These are phyloP conservation scores for Pseudogymnoascus sp. DNA, from an alignment of 2,329 filamentous ascomycete species.

Conservation along the genomic window DNA sequence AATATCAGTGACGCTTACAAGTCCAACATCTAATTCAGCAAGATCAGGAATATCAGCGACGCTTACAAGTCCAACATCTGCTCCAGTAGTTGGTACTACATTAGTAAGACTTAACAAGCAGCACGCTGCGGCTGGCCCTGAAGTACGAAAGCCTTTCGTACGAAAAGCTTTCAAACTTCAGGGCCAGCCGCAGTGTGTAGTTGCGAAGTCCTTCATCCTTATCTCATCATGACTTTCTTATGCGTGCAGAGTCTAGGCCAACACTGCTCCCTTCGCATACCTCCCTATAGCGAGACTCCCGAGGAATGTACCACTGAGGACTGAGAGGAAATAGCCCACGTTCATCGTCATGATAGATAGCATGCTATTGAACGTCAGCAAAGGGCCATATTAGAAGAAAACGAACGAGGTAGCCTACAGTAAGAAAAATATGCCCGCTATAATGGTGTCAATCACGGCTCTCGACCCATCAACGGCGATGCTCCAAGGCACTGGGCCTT, in stretches of 20 bases:
- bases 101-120: too few species aligned
- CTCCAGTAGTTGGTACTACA: too few species aligned
- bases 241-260: not conserved
- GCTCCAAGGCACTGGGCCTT: slow-evolving; percentile 61
- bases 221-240: not conserved
- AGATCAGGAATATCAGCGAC: too few species aligned
- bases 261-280: slow-evolving; percentile 16
- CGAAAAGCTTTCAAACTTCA: too few species aligned
- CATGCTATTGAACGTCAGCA: slow-evolving; percentile 53
- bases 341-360: slow-evolving; percentile 86
- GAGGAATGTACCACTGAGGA: slow-evolving; percentile 71
- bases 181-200: too few species aligned
- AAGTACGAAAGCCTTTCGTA: too few species aligned
- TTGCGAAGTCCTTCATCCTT: too few species aligned
- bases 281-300: slow-evolving; percentile 55
- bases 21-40: too few species aligned
- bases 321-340: slow-evolving; percentile 73
- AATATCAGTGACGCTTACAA: too few species aligned
- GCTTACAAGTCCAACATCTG: too few species aligned
- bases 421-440: slow-evolving; percentile 70
- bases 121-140: too few species aligned
- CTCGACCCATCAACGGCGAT: slow-evolving; percentile 71
- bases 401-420: slow-evolving; percentile 53
- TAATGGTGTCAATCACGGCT: slow-evolving; percentile 60
- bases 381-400: not conserved